Evolutionary conservation across 2,329 filamentous ascomycete genomes (phyloP).

Genomic region (Arthrobotrys sinensis): DNA sequence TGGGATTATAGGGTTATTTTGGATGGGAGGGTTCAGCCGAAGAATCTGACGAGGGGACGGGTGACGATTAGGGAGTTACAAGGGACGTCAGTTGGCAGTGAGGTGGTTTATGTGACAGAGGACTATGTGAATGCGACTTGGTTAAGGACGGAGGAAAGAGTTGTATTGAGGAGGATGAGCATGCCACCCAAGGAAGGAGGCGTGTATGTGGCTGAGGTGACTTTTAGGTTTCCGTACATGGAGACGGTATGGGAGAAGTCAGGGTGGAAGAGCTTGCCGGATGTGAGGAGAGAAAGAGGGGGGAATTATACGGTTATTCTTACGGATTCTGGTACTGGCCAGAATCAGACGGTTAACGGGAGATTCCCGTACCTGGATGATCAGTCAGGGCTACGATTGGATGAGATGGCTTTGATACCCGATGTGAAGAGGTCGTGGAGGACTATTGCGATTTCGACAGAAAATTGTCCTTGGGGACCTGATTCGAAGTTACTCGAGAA

Average conservation of each 20-base stretch:
- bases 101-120: slow-evolving; percentile 8
- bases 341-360: slow-evolving; percentile 20
- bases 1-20: slow-evolving; percentile 51
- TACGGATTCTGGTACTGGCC: slow-evolving; percentile 15
- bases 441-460: neutral
- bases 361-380: slow-evolving; percentile 54
- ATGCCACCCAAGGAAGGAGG: neutral
- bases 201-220: slow-evolving; percentile 27
- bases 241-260: slow-evolving; percentile 28
- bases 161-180: slow-evolving; percentile 21
- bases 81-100: neutral
- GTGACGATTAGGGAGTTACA: slow-evolving; percentile 33
- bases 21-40: slow-evolving; percentile 26
- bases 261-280: slow-evolving; percentile 39
- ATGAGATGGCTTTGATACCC: slow-evolving; percentile 42
- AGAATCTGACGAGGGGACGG: slow-evolving; percentile 35
- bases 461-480: slow-evolving; percentile 39
- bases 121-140: slow-evolving; percentile 44
- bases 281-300: slow-evolving; percentile 19
- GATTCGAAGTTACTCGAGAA: slow-evolving; percentile 51
- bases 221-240: slow-evolving; percentile 43
- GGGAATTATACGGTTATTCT: slow-evolving; percentile 51
- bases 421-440: slow-evolving; percentile 47
- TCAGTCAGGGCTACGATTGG: slow-evolving; percentile 32
- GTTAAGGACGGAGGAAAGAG: slow-evolving; percentile 30